A percentile compares a stretch with the other conserved stretches of the same genome.
These are phyloP conservation scores for Sequoia sempervirens DNA, from an alignment of 75 land plant genomes.

Conservation along the genomic window DNA sequence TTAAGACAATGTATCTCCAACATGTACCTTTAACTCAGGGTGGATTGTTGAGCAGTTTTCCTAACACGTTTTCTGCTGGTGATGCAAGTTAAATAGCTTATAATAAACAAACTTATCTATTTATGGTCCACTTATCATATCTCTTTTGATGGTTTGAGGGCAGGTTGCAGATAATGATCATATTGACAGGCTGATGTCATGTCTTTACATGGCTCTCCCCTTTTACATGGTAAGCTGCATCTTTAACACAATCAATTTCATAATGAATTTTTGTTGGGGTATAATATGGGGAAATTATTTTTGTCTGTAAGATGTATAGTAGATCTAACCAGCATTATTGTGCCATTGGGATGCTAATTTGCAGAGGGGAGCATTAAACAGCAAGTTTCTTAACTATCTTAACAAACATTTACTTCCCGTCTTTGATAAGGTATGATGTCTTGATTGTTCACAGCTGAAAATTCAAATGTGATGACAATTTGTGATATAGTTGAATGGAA, in stretches of 20 bases:
- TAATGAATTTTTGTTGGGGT: background rate
- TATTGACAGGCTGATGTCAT: conserved; percentile 87
- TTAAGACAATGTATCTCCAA: background rate
- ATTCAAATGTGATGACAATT: background rate
- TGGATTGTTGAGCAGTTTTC: background rate
- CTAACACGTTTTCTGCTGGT: background rate
- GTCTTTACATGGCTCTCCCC: conserved; percentile 88
- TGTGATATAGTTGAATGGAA: background rate
- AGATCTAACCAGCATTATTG: background rate
- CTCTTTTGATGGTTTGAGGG: conserved; percentile 10
- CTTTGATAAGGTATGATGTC: conserved; percentile 76
- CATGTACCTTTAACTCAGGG: background rate
- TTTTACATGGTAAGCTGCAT: conserved; percentile 62
- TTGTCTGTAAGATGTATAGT: background rate
- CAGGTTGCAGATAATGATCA: conserved; percentile 92
- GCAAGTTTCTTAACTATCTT: conserved; percentile 90
- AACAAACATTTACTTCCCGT: conserved; percentile 88
- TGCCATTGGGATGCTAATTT: conserved; percentile 1
- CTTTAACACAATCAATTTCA: background rate
- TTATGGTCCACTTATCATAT: background rate
- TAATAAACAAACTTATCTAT: background rate
- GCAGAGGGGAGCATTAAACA: conserved; percentile 92
- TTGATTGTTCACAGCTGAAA: background rate
- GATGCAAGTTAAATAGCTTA: background rate
- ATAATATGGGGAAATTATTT: background rate